Evolutionary conservation across 768 basidiomycete genomes (phyloP), one percentile per base, ranked within the genome.

Genomic region (Mycena vulgaris): DNA sequence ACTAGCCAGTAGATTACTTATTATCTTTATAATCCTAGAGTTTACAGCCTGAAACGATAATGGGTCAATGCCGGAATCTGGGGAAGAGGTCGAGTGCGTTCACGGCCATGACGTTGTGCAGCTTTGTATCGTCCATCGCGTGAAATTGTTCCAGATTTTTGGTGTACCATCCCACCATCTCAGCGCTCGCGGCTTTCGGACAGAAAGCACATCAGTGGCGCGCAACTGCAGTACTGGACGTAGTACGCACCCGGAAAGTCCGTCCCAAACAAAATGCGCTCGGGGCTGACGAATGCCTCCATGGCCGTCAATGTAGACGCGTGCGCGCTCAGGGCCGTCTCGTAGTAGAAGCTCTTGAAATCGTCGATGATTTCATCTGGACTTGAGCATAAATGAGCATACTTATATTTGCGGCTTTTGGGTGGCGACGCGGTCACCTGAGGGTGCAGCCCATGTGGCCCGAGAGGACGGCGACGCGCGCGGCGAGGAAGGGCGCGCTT

Each of bases 271-370:
- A 94, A 80, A 61, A 94, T 78, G 39, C 79, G 89, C 51, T 89
- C 86, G 1, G 79, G 75, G 25, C 80, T 75, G 3, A 89, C 85
- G 75, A 92, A 89, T 23, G 77, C 76, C 53, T 89, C 82, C 75
- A 91, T 82, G 5, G 87, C 83, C 23, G 82, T 76, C 23, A 93
- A 80, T 57, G 83, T 90, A 27, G 85, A 78, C 48, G 84, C 85
- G 75, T 88, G 85, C 2, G 90, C 86, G 75, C 88, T 88, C 71
- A 95, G 79, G 23, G 93, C 93, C 1, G 89, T 91, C 68, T 95
- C 93, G 74, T 87, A 93, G 80, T 92, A 94, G 75, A 93, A 95
- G 35, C 81, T 87, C 75, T 82, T 84, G 79, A 94, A 94, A 76
- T 93, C 93, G 9, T 86, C 80, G 5, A 94, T 69, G 42, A 94